Evolutionary conservation across 2,329 filamentous ascomycete genomes (phyloP), one percentile per base, ranked within the genome.

Genomic region (Microdochium paspali): DNA sequence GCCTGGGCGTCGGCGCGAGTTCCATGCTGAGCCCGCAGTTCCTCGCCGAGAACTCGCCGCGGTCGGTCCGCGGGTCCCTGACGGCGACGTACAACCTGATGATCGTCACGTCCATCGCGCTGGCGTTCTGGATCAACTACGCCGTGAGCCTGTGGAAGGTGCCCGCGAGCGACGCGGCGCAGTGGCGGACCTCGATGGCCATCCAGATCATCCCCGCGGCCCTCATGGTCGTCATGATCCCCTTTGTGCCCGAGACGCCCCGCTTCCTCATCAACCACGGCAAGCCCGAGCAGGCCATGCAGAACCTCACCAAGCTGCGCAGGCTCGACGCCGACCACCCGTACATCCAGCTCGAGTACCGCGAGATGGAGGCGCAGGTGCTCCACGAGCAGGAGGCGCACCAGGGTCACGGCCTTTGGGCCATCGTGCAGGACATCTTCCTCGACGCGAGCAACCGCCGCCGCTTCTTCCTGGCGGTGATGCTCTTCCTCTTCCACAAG

Each of bases 401-500:
- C n/a, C 53, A 52, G 25, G 51, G 46, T 25, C 57, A 60, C 51
- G 60, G 44, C 51, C 65, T 66, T 25, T 57, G 60, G 52, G 50
- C 64, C 24, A 61, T 68, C 10, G 47, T 64, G 23, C 63, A 63
- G 42, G 59, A 64, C 21, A 61, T 64, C 9, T 53, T 54, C 39
- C 57, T 54, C 6, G 55, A 60, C 21, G 52, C 47, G 13, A 61
- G 55, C 46, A 66, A 65, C 40, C 53, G 59, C 2, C 60, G 61
- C 12, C 61, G 63, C 1, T 61, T 66, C 44, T 60, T 66, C 47
- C 54, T 66, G 9, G 58, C 63, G 2, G 53, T 61, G 2, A 63
- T 62, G 54, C 50, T 67, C 10, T 66, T 67, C 47, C 39, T 70
- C 1, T 69, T 69, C 48, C 66, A 69, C 52, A 69, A 70, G 30